Conservation (phyloP, 805 yeast species). For the Pichia thaimueangensis region DNA sequence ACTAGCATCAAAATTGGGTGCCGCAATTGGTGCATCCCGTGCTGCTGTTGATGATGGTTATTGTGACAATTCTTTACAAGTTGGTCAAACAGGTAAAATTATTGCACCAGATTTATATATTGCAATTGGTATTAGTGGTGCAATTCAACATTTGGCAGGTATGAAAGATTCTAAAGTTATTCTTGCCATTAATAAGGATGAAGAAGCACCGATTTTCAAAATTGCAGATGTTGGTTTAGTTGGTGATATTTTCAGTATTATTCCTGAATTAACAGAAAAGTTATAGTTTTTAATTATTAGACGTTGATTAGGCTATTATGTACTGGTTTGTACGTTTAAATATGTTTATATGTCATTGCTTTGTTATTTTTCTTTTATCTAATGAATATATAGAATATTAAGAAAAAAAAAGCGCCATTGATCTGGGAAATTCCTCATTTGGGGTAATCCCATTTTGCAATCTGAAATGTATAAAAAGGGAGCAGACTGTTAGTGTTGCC, state of each 20-base stretch:
- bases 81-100: slow-evolving; percentile 97
- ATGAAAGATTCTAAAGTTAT: slow-evolving; percentile 94
- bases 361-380: no score
- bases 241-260: slow-evolving; percentile 77
- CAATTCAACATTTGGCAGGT: slow-evolving; percentile 97
- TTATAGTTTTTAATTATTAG: slow-evolving; percentile 32
- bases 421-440: no score
- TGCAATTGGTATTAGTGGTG: slow-evolving; percentile 94
- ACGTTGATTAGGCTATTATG: no score
- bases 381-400: no score
- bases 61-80: slow-evolving; percentile 93
- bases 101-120: slow-evolving; percentile 94
- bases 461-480: no score
- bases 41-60: slow-evolving; percentile 97
- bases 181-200: slow-evolving; percentile 92
- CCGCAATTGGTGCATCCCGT: slow-evolving; percentile 96
- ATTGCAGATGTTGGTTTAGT: slow-evolving; percentile 86
- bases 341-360: no score
- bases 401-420: no score
- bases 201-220: slow-evolving; percentile 89
- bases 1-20: slow-evolving; percentile 73
- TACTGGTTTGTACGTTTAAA: no score
- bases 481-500: no score
- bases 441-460: no score
- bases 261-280: slow-evolving; percentile 87